Conservation (phyloP, 257 asterid species). For the Solanum phureja region DNA sequence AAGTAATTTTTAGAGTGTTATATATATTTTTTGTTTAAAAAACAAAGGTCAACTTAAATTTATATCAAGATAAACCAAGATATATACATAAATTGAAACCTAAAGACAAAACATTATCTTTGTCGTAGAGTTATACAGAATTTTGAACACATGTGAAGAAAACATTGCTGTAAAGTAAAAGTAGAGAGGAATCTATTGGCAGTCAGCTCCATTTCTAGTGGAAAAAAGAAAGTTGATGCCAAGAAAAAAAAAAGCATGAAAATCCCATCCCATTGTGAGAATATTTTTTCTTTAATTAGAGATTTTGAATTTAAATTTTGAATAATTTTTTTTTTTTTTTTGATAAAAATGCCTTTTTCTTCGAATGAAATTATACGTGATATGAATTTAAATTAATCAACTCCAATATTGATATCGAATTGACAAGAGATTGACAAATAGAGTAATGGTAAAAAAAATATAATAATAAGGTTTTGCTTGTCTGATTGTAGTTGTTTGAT, state of each 20-base stretch:
- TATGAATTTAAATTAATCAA: neutral
- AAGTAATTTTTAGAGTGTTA: neutral
- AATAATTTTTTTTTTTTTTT: too few species aligned
- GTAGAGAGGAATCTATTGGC: neutral
- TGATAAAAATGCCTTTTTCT: too few species aligned
- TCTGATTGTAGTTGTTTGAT: neutral
- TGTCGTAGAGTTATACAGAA: neutral
- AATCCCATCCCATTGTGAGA: neutral
- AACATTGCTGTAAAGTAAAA: neutral
- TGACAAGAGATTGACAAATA: neutral
- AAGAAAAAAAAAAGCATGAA: neutral
- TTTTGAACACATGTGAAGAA: neutral
- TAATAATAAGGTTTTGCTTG: neutral
- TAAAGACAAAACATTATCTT: neutral
- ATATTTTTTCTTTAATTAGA: too few species aligned
- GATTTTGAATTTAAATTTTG: too few species aligned
- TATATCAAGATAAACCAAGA: neutral
- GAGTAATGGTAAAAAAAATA: neutral
- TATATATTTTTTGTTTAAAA: neutral
- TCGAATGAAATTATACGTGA: too few species aligned
- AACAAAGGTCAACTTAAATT: neutral
- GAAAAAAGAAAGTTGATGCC: neutral
- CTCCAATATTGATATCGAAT: neutral
- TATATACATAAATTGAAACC: neutral
- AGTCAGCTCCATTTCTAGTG: neutral